Evolutionary conservation across 305 asterid genomes (phyloP).

Genomic region (Caryopteris hybrid): DNA sequence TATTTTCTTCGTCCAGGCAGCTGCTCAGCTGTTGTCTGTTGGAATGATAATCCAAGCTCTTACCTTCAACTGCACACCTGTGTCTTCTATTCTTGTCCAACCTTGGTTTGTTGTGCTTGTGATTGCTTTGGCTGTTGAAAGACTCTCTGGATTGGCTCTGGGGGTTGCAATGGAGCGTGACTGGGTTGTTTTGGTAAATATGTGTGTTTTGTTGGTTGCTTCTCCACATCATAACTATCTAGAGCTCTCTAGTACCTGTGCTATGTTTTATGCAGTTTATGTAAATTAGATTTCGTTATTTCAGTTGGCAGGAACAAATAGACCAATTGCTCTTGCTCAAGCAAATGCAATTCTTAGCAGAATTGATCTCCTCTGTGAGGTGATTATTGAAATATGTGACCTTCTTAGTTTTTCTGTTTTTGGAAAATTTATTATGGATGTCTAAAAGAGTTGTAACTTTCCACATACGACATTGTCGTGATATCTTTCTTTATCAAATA

Average conservation of each 20-base stretch:
- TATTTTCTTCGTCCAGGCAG: conserved; percentile 56
- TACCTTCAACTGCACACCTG: conserved; percentile 33
- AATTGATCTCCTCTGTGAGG: conserved; percentile 93
- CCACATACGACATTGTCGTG: neutral
- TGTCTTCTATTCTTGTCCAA: conserved; percentile 59
- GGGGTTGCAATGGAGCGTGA: conserved; percentile 99
- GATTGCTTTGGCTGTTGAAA: conserved; percentile 79
- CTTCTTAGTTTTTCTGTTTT: conserved; percentile 10
- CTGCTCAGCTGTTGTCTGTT: conserved; percentile 85
- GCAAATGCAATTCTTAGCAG: conserved; percentile 91
- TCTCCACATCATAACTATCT: neutral
- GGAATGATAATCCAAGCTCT: conserved; percentile 86
- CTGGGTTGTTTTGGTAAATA: conserved; percentile 89
- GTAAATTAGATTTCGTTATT: neutral
- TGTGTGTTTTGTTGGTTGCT: conserved; percentile 13
- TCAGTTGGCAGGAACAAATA: conserved; percentile 90
- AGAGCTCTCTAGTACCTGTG: neutral
- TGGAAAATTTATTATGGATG: conserved; percentile 2
- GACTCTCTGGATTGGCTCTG: conserved; percentile 86
- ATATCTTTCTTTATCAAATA: neutral
- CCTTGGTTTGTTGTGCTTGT: conserved; percentile 87
- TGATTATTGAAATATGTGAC: conserved; percentile 21
- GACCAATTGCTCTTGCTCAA: conserved; percentile 96
- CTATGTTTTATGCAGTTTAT: neutral
- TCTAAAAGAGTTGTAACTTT: neutral